Base-by-base conservation (phyloP, 2,329 filamentous ascomycete species). In the Fusarium compactum region DNA sequence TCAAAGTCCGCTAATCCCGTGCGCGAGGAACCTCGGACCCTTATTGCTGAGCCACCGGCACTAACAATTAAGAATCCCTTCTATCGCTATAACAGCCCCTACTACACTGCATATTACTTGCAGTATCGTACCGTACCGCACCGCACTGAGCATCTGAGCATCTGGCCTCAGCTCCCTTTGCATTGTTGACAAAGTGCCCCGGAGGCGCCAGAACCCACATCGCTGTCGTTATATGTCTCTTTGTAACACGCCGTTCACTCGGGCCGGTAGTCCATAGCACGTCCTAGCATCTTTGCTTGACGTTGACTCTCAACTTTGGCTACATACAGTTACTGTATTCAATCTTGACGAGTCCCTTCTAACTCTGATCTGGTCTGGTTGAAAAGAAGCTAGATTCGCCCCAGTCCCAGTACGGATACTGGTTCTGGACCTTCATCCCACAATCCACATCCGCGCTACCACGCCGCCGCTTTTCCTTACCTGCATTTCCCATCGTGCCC, bases 401-500 rank as follows among this genome's bases (percentile, higher is more conserved):
- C 60, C 60, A 38, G 27, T 56, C 59, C 43, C 34, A 25, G 25
- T 63, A 62, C 47, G 68, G 66, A 70, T 62, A 67, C 51, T 68
- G 52, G 69, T 75, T 75, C 73, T 72, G 72, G 64, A 55, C 63
- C 58, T 73, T 67, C 50, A 65, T 71, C 64, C 71, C 66, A 71
- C 69, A 70, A 46, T 55, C 40, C 38, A 55, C 52, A 46, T 55
- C 40, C 52, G 32, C 30, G 32, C 44, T 57, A 53, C 67, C 62
- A 68, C 55, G 62, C 62, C 73, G 71, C 71, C 66, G 65, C 67
- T 73, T 74, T 75, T 62, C 69, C 61, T 75, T 74, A 73, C 73
- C 71, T 74, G 71, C 73, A 75, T 74, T 62, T 62, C 41, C 57
- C 57, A 59, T 59, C 52, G 34, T 38, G 34, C 57, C 56, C 55